Evolutionary conservation across 495 filamentous ascomycete genomes (phyloP), one percentile per base, ranked within the genome.

Genomic region (Acidomyces sp.): DNA sequence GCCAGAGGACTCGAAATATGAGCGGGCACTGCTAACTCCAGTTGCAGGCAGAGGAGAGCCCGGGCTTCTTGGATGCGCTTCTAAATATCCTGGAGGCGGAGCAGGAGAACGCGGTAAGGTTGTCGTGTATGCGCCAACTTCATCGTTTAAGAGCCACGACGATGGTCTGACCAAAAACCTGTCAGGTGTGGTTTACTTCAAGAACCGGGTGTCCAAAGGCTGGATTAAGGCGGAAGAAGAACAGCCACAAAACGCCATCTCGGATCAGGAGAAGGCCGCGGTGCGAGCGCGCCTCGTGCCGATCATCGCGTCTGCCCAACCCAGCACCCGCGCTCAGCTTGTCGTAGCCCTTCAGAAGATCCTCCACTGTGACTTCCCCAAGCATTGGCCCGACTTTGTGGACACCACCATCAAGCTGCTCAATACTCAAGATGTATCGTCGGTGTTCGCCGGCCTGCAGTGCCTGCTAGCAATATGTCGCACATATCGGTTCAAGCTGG

Each of bases 111-210:
- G 74, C 75, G 32, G 72, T 94, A 43, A 79, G 85, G 54, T 72
- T 93, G 24, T 90, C 90, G 38, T 78, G 90, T 97, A 80, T 48
- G 77, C 31, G 16, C 31, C 26, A 28, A 28, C 26, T 7, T 13
- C 26, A 28, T 13, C 7, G 7, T 28, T 28, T 28, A 13, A 13
- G 26, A 28, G n/a, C n/a, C n/a, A 28, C 7, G 26, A 28, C 7
- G 7, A 28, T 25, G 32, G 23, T 39, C 43, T 55, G 41, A 46
- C 45, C 30, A 21, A 34, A 51, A 34, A 44, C 28, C 34, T 54
- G 21, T n/a, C 57, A 97, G 90, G 88, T 51, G 92, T 86, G 56
- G 81, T 97, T 44, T 97, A 96, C 62, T 71, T 97, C 55, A 97
- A 97, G 68, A 94, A 96, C 61, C 80, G 87, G 54, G 81, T 94